phyloP scores from a whole-genome alignment of 345 rosid species.

The Pseudoturritis turrita region DNA sequence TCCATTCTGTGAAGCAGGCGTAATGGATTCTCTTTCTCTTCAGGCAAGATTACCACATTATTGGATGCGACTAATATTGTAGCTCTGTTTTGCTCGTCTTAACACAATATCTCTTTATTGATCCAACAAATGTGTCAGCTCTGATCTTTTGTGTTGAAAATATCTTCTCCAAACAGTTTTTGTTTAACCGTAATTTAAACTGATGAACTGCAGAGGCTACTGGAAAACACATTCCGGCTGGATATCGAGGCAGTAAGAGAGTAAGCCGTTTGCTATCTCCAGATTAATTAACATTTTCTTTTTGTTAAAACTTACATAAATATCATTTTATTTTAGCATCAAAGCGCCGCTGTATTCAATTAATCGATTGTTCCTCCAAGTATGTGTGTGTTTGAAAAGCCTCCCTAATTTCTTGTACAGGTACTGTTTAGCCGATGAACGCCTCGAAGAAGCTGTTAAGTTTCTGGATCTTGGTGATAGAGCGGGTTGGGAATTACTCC shows the following conservation, averaged over 20 bases:
- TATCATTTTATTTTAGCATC: not conserved
- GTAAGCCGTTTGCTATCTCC: slow-evolving; percentile 46
- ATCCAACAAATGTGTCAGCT: not conserved
- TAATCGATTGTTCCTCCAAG: not conserved
- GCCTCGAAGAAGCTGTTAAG: slow-evolving; percentile 71
- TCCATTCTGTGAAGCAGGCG: slow-evolving; percentile 87
- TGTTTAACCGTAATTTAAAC: not conserved
- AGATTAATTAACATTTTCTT: not conserved
- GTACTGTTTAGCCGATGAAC: slow-evolving; percentile 90
- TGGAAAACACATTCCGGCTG: slow-evolving; percentile 84
- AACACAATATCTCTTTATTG: not conserved
- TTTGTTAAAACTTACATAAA: not conserved
- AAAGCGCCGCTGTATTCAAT: not conserved
- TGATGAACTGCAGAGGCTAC: slow-evolving; percentile 67
- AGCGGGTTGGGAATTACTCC: slow-evolving; percentile 95
- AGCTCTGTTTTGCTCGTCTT: slow-evolving; percentile 2
- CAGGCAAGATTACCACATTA: slow-evolving; percentile 42
- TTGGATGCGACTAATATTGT: not conserved
- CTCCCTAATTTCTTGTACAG: slow-evolving; percentile 36
- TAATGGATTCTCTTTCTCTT: slow-evolving; percentile 79
- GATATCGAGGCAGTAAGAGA: slow-evolving; percentile 87
- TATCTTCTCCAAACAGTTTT: not conserved
- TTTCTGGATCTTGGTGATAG: slow-evolving; percentile 74
- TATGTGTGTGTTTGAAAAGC: not conserved
- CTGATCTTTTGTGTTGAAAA: not conserved